Percentiles rank a stretch among this genome's conserved stretches.
phyloP scores from a whole-genome alignment of 2,329 filamentous ascomycete species.

The Botrytis elliptica region DNA sequence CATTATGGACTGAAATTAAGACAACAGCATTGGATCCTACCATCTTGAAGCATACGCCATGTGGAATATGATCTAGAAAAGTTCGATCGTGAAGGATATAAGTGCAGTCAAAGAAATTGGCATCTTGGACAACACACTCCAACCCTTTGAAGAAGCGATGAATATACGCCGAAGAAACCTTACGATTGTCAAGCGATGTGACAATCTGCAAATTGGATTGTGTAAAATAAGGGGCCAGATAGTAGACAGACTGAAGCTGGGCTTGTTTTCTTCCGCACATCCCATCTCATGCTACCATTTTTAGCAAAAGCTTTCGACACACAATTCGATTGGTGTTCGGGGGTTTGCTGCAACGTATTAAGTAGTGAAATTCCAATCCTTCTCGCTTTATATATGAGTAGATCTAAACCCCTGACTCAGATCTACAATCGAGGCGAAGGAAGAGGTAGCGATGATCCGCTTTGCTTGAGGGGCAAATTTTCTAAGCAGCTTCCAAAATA shows the following conservation, averaged over 20 bases:
- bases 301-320: conserved; percentile 63
- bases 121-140: conserved; percentile 55
- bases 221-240: conserved; percentile 62
- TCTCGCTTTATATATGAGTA: conserved; percentile 50
- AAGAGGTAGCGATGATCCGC: conserved; percentile 55
- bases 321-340: conserved; percentile 25
- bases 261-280: conserved; percentile 52
- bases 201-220: conserved; percentile 60
- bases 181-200: conserved; percentile 58
- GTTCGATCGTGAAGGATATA: conserved; percentile 60
- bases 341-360: conserved; percentile 43
- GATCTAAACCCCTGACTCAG: conserved; percentile 49
- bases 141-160: conserved; percentile 60
- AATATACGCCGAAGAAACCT: conserved; percentile 70
- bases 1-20: not conserved
- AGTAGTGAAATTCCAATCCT: conserved; percentile 54
- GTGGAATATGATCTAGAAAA: conserved; percentile 31
- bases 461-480: conserved; percentile 41
- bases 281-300: conserved; percentile 56
- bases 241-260: conserved; percentile 57
- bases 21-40: not conserved
- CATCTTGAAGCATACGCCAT: not conserved
- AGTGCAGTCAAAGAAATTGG: conserved; percentile 50
- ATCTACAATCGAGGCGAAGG: conserved; percentile 60
- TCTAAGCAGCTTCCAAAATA: conserved; percentile 48